phyloP scores from a whole-genome alignment of 805 yeast genomes.

The Wickerhamiella kurtzmanii region DNA sequence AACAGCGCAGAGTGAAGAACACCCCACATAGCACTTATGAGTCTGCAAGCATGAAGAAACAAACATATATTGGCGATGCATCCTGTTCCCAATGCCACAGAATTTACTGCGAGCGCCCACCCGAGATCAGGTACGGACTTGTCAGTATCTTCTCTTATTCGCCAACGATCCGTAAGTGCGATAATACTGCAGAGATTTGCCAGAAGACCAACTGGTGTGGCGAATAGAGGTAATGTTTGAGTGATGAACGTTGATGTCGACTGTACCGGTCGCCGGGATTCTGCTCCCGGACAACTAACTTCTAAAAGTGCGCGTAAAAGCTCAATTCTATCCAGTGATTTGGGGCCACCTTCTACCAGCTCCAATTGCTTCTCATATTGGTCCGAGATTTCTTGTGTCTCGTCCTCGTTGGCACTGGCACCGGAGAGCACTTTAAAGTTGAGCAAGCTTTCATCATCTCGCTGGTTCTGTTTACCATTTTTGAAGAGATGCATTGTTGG shows the following conservation, averaged over 20 bases:
- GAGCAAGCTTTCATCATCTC: no score
- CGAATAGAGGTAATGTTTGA: constrained; percentile 4
- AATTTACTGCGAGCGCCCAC: constrained; percentile 43
- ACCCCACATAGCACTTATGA: constrained; percentile 34
- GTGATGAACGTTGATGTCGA: background rate
- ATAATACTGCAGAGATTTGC: constrained; percentile 15
- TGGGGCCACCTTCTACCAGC: background rate
- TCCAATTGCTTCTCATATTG: background rate
- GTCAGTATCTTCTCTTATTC: background rate
- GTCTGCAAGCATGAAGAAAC: constrained; percentile 55
- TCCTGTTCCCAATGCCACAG: constrained; percentile 52
- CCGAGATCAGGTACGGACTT: constrained; percentile 7
- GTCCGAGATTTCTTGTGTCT: background rate
- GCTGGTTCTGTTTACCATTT: no score
- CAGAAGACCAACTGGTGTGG: constrained; percentile 16
- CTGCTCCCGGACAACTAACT: background rate
- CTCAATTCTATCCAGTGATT: background rate
- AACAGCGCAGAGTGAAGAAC: constrained; percentile 25
- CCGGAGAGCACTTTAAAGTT: background rate
- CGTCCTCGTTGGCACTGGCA: background rate
- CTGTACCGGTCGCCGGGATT: background rate
- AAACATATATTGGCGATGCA: constrained; percentile 54
- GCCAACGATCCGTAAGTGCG: constrained; percentile 16
- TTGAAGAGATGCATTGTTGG: no score
- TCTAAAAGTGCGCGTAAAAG: background rate